phyloP scores from a whole-genome alignment of 352 stramenopile genomes.

The Globisporangium paddicum region DNA sequence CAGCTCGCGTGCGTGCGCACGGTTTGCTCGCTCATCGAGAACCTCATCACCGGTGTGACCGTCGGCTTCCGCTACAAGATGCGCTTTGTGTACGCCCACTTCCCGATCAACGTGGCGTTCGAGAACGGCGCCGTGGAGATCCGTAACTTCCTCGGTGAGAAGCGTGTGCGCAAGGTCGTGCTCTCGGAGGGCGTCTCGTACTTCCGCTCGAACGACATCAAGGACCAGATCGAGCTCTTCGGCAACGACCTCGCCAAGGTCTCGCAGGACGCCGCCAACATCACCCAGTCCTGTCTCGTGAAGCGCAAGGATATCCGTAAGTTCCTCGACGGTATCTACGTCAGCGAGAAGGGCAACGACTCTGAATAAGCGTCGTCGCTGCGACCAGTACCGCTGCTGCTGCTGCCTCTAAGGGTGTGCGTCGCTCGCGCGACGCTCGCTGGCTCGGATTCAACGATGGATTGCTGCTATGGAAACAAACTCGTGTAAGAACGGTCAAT shows the following conservation, averaged over 20 bases:
- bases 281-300: conserved; percentile 81
- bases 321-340: conserved; percentile 99
- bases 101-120: conserved; percentile 99
- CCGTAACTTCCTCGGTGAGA: conserved; percentile 99
- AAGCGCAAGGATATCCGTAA: conserved; percentile 97
- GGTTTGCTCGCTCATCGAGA: conserved; percentile 98
- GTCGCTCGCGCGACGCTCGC: not conserved
- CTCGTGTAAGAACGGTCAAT: conserved; percentile 12
- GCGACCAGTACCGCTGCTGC: conserved; percentile 7
- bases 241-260: conserved; percentile 98
- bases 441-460: conserved; percentile 15
- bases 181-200: conserved; percentile 94
- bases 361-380: conserved; percentile 39
- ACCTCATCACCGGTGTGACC: conserved; percentile 99
- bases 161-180: conserved; percentile 94
- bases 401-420: not conserved
- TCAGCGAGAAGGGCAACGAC: conserved; percentile 95
- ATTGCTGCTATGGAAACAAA: conserved; percentile 21
- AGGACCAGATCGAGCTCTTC: conserved; percentile 99
- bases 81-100: conserved; percentile 99
- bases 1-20: conserved; percentile 97
- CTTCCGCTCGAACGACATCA: conserved; percentile 94
- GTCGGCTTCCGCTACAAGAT: conserved; percentile 99
- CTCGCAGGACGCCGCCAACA: conserved; percentile 88
- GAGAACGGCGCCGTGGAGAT: conserved; percentile 95